Evolutionary conservation across 1,139 yeast species (phyloP).

Genomic region (Geotrichum restrictum): DNA sequence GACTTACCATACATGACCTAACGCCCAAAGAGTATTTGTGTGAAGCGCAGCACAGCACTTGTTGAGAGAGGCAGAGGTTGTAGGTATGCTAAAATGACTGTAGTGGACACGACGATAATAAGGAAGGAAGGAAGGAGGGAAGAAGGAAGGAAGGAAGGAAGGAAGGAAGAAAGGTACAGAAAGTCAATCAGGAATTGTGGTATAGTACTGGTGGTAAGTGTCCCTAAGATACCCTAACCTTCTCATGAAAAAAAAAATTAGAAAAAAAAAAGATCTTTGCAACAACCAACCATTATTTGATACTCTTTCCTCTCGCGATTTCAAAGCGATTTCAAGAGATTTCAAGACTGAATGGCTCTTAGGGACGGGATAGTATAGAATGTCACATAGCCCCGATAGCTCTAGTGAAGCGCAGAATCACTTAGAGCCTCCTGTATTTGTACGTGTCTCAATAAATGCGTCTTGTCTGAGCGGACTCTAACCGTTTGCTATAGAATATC

Average conservation of each 20-base stretch:
- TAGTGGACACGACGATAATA: background rate
- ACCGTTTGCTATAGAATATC: slow-evolving; percentile 25
- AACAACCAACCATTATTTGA: background rate
- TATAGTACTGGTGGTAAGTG: background rate
- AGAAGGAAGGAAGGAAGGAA: background rate
- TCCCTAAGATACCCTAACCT: background rate
- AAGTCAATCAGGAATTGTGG: no score
- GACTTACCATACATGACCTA: slow-evolving; percentile 11
- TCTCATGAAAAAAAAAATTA: background rate
- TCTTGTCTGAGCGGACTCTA: slow-evolving; percentile 15
- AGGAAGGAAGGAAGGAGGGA: background rate
- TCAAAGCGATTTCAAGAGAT: background rate
- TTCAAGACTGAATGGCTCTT: background rate
- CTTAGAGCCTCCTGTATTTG: slow-evolving; percentile 1
- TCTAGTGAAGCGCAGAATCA: background rate
- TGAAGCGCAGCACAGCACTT: background rate
- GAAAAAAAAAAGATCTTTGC: background rate
- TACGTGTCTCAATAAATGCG: slow-evolving; percentile 26
- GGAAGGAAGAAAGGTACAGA: no score
- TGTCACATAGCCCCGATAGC: background rate
- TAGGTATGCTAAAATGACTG: background rate
- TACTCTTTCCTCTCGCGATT: no score
- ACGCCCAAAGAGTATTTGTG: slow-evolving; percentile 1
- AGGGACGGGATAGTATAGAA: background rate
- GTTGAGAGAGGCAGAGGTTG: background rate